phyloP scores from a whole-genome alignment of 805 yeast species.

The Maudiozyma bulderi region DNA sequence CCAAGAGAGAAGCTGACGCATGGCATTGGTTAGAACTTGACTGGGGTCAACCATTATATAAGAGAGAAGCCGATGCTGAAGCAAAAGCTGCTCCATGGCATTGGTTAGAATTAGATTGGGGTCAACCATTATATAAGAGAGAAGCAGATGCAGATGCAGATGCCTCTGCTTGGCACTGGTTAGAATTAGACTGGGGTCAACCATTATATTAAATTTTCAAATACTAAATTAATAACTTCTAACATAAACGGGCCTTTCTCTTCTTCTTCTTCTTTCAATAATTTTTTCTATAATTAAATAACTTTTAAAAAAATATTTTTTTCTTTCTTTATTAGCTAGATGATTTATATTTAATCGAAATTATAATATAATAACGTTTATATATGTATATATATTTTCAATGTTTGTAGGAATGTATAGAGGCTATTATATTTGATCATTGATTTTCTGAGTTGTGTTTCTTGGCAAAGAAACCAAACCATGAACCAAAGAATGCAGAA shows the following conservation, averaged over 20 bases:
- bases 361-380: neutral
- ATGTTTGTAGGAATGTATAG: neutral
- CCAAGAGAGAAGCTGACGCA: conserved; percentile 24
- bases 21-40: conserved; percentile 22
- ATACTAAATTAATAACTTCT: conserved; percentile 2
- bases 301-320: neutral
- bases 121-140: conserved; percentile 23
- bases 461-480: conserved; percentile 3
- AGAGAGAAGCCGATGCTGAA: conserved; percentile 25
- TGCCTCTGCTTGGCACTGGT: conserved; percentile 26
- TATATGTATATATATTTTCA: neutral
- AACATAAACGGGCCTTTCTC: neutral
- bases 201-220: conserved; percentile 8
- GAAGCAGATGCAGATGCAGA: conserved; percentile 25
- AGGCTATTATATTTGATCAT: neutral
- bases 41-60: conserved; percentile 22
- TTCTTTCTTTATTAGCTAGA: neutral
- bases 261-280: neutral
- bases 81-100: conserved; percentile 24
- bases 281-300: neutral
- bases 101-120: conserved; percentile 18
- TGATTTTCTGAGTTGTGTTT: neutral
- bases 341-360: neutral
- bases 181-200: conserved; percentile 19
- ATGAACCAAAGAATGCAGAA: conserved; percentile 4